Evolutionary conservation across 129 eudicot genomes (phyloP).

Genomic region (Flaveria trinervia): DNA sequence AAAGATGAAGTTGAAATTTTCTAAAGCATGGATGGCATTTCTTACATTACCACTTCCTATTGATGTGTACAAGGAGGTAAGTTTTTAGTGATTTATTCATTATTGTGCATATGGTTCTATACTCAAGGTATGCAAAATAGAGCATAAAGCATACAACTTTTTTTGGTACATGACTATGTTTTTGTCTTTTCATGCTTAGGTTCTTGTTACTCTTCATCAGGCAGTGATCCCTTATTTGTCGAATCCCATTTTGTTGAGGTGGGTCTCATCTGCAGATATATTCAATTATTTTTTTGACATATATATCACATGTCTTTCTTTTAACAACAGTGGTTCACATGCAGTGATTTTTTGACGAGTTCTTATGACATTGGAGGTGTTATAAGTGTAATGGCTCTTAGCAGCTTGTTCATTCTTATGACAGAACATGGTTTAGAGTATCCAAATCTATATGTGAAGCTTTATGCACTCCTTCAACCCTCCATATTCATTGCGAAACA

Average conservation of each 20-base stretch:
- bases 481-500: constrained; percentile 92
- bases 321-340: constrained; percentile 22
- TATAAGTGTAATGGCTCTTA: constrained; percentile 96
- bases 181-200: constrained; percentile 53
- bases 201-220: constrained; percentile 78
- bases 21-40: constrained; percentile 89
- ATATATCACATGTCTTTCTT: neutral
- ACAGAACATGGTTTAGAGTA: constrained; percentile 90
- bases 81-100: neutral
- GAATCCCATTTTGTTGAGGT: constrained; percentile 79
- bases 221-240: constrained; percentile 80
- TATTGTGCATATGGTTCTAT: neutral
- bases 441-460: constrained; percentile 80
- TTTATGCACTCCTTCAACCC: constrained; percentile 78
- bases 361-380: constrained; percentile 99
- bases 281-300: neutral
- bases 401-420: constrained; percentile 83
- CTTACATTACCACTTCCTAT: constrained; percentile 81
- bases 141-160: neutral
- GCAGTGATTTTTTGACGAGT: constrained; percentile 95
- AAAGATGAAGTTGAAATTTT: constrained; percentile 76
- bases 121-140: neutral
- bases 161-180: neutral
- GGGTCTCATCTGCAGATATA: constrained; percentile 14
- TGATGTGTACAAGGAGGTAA: constrained; percentile 96